Conservation (phyloP, 345 rosid genomes). For the Gossypium ekmanianum region DNA sequence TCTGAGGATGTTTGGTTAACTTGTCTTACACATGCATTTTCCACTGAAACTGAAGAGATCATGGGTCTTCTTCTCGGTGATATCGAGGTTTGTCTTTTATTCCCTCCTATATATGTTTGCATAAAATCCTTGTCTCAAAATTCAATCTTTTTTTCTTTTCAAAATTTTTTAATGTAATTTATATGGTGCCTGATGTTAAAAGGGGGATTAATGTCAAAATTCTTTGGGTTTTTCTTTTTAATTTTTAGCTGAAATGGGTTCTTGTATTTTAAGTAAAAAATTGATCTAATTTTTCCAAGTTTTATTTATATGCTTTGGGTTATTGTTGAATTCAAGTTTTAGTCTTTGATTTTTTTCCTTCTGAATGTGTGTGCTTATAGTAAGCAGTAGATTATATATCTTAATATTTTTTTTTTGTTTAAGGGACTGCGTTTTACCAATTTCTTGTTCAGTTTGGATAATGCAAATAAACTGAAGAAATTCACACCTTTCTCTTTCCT, state of each 20-base stretch:
- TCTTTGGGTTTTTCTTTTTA: background rate
- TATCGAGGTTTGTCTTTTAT: constrained; percentile 52
- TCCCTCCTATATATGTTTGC: background rate
- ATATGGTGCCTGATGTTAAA: background rate
- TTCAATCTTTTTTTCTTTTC: background rate
- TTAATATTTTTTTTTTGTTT: constrained; percentile 18
- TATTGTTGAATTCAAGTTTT: background rate
- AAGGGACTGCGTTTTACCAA: background rate
- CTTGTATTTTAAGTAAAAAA: background rate
- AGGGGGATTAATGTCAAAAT: background rate
- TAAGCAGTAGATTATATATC: constrained; percentile 22
- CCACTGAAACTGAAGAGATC: constrained; percentile 98
- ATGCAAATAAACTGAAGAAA: background rate
- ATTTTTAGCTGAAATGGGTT: background rate
- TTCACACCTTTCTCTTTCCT: background rate
- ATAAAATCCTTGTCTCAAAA: background rate
- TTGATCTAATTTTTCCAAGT: background rate
- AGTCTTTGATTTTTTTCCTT: background rate
- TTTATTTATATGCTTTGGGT: background rate
- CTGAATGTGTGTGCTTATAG: background rate
- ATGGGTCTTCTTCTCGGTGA: constrained; percentile 99
- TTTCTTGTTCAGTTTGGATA: background rate
- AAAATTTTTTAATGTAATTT: background rate
- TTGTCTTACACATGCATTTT: constrained; percentile 92
- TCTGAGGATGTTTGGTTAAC: constrained; percentile 96